phyloP scores from a whole-genome alignment of 2,329 filamentous ascomycete species.

The Penicillium capsulatum region DNA sequence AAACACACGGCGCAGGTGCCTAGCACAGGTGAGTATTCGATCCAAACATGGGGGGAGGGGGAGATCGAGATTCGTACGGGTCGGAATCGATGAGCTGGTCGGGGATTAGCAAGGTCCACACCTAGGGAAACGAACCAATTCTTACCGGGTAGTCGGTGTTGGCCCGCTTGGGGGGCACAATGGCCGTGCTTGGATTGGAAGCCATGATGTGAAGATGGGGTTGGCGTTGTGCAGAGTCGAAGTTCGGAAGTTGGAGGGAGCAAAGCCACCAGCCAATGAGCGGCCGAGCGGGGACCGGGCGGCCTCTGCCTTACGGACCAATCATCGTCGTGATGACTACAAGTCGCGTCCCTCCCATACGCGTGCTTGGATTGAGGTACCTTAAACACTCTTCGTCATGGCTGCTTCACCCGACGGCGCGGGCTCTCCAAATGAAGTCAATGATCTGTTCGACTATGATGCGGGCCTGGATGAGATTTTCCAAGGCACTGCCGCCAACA shows the following conservation, averaged over 20 bases:
- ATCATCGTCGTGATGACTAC: slow-evolving; percentile 13
- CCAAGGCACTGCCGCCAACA: slow-evolving; percentile 28
- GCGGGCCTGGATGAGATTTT: slow-evolving; percentile 53
- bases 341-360: slow-evolving; percentile 13
- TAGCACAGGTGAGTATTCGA: slow-evolving; percentile 43
- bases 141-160: slow-evolving; percentile 83
- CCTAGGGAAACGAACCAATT: slow-evolving; percentile 20
- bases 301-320: slow-evolving; percentile 12
- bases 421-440: slow-evolving; percentile 48
- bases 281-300: slow-evolving; percentile 13
- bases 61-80: slow-evolving; percentile 74
- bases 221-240: slow-evolving; percentile 23
- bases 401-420: slow-evolving; percentile 11
- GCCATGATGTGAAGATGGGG: slow-evolving; percentile 31
- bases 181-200: slow-evolving; percentile 38
- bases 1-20: slow-evolving; percentile 86
- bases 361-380: too few species aligned
- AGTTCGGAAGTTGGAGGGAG: slow-evolving; percentile 29
- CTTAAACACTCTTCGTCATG: slow-evolving; percentile 1
- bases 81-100: slow-evolving; percentile 95
- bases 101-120: slow-evolving; percentile 17
- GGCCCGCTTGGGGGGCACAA: slow-evolving; percentile 72
- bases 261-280: slow-evolving; percentile 21
- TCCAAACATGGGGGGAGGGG: slow-evolving; percentile 15
- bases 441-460: slow-evolving; percentile 74